Conservation (phyloP, 805 yeast species). For the Candida alai region DNA sequence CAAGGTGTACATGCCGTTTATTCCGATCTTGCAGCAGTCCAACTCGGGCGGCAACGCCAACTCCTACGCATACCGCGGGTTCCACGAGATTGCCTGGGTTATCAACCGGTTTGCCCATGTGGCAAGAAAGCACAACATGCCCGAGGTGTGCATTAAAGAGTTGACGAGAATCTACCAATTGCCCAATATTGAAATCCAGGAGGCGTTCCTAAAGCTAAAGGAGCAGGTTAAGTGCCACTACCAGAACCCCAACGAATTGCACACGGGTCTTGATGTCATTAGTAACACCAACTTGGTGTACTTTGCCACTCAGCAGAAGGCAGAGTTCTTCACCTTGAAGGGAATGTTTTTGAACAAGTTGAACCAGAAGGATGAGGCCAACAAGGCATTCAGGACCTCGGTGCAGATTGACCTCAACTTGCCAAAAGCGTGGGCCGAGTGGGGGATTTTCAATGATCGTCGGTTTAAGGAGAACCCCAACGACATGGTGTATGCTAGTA, state of each 20-base stretch:
- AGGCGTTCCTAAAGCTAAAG: slow-evolving; percentile 89
- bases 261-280: slow-evolving; percentile 94
- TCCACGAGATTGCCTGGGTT: slow-evolving; percentile 99
- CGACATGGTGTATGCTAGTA: slow-evolving; percentile 81
- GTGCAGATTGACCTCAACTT: slow-evolving; percentile 91
- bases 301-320: slow-evolving; percentile 96
- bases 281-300: slow-evolving; percentile 94
- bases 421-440: slow-evolving; percentile 99
- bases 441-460: slow-evolving; percentile 95
- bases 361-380: slow-evolving; percentile 89
- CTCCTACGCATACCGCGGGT: slow-evolving; percentile 95
- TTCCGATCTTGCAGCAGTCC: slow-evolving; percentile 75
- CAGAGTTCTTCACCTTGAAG: slow-evolving; percentile 94
- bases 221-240: slow-evolving; percentile 98
- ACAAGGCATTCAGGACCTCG: slow-evolving; percentile 96
- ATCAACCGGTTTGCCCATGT: slow-evolving; percentile 98
- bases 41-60: slow-evolving; percentile 68
- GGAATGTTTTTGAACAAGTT: slow-evolving; percentile 96
- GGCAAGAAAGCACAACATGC: slow-evolving; percentile 94
- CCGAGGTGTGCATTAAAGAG: slow-evolving; percentile 93
- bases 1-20: slow-evolving; percentile 88
- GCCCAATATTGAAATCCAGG: slow-evolving; percentile 97
- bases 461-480: slow-evolving; percentile 79
- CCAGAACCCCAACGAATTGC: slow-evolving; percentile 83
- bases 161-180: slow-evolving; percentile 89